Evolutionary conservation across 306 rosid genomes (phyloP).

Genomic region (Vigna nakashimae): DNA sequence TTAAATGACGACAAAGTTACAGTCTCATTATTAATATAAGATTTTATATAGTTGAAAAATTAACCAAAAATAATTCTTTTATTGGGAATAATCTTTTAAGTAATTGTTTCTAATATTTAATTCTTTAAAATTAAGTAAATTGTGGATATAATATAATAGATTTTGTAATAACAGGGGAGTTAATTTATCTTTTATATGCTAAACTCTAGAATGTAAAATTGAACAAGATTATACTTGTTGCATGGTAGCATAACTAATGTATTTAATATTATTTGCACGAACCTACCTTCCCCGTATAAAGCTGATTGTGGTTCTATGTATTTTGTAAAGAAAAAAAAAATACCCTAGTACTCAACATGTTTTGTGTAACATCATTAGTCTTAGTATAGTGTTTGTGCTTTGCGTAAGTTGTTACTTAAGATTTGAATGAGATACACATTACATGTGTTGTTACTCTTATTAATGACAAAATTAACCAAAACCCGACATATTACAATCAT

Average conservation of each 20-base stretch:
- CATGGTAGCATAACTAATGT: slow-evolving; percentile 8
- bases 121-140: too few relatives aligned
- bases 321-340: slow-evolving; percentile 10
- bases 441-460: slow-evolving; percentile 46
- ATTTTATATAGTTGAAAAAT: too few relatives aligned
- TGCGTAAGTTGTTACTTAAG: slow-evolving; percentile 27
- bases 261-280: neutral
- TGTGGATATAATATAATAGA: too few relatives aligned
- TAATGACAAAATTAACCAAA: slow-evolving; percentile 36
- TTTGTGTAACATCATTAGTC: slow-evolving; percentile 33
- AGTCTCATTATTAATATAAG: too few relatives aligned
- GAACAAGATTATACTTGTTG: neutral
- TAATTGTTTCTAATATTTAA: too few relatives aligned
- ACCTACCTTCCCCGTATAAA: neutral
- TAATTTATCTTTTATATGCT: too few relatives aligned
- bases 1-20: too few relatives aligned
- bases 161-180: too few relatives aligned
- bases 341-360: slow-evolving; percentile 7
- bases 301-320: neutral
- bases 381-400: neutral
- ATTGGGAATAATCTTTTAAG: too few relatives aligned
- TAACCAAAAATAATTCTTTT: too few relatives aligned
- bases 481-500: slow-evolving; percentile 38
- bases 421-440: slow-evolving; percentile 22
- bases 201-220: too few relatives aligned